Evolutionary conservation across 2,329 filamentous ascomycete genomes (phyloP), one percentile per base, ranked within the genome.

Genomic region (Aspergillus hiratsukae): DNA sequence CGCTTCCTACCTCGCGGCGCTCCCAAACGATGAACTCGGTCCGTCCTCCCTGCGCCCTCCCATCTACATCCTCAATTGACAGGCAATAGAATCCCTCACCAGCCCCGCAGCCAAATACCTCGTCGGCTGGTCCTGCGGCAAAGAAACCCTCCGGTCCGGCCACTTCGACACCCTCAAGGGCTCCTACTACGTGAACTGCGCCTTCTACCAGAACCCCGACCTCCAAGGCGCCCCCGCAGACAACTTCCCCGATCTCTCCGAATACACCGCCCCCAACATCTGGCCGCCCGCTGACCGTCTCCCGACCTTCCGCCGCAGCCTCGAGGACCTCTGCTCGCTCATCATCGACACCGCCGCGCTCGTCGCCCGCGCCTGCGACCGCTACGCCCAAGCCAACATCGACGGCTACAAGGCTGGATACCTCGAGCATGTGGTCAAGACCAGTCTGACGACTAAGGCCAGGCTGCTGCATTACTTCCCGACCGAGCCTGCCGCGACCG

Each of bases 381-480:
- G 82, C 54, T 97, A 91, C 74, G 94, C 92, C 1, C 81, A 86
- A 69, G 80, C 83, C 55, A 90, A 95, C 61, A 90, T 97, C 46
- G 77, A 84, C 0, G 88, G 80, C 2, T 97, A 97, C 69, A 84
- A 85, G 49, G 69, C 76, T 3, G 89, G 88, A 0, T 97, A 95
- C 68, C 80, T 99, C 3, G 91, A 97, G 76, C 85, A 86, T 53
- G 89, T 97, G 5, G 93, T 99, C 49, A 85, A 85, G 71, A 88
- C 86, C 0, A 96, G 91, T 50, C 87, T 86, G 35, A 95, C 89
- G 0, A 96, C 91, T 40, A 97, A 99, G 75, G 94, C 94, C 1
- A 81, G 94, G 11, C 79, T 99, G 28, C 77, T 97, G 65, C 94
- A 99, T 76, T 99, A 99, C 75, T 97, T 92, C 66, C 93, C 93